Base-by-base conservation (phyloP, 768 basidiomycete species). In the Vararia minispora region DNA sequence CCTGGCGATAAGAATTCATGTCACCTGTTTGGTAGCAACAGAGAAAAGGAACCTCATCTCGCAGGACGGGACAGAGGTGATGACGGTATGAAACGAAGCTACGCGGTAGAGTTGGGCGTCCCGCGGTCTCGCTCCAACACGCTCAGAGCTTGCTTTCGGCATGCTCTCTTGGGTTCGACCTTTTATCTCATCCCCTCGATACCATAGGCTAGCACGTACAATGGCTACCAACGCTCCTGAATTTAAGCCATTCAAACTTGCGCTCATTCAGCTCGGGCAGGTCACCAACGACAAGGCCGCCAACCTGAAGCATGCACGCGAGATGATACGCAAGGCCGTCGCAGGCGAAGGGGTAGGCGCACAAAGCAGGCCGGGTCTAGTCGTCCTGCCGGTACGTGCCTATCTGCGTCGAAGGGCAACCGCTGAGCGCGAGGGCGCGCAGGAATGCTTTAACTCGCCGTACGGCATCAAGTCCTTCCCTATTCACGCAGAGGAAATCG, bases 401-500 rank as follows among this genome's bases (percentile, higher is more conserved):
- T 17, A 11, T 34, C 6, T 35, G 22, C 17, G 5, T 11, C 28
- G 2, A 14, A 35, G 36, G 5, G 27, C 25, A 5, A 9, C 3
- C 12, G 25, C 14, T 28, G 39, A 7, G 25, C 21, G 21, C 26
- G 14, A 32, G 22, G 32, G 21, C 38, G 24, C 22, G 37, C 31
- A 87, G 87, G 88, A 86, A 72, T 88, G 77, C 58, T 91, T 89
- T 59, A 86, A 89, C 53, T 87, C 83, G 3, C 85, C 85, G 0
- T 89, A 90, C 48, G 84, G 86, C 0, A 73, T 79, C 47, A 61
- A 64, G 3, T 72, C 85, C 53, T 95, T 97, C 53, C 83, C 86
- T 0, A 66, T 75, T 7, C 82, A 90, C 49, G 85, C 88, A 1
- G 91, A 94, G 59, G 68, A 63, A 3, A 87, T 92, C 37, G 74